A percentile compares a stretch with the other conserved stretches of the same genome.
These are phyloP conservation scores for Saccharomycopsis capsularis DNA, from an alignment of 805 yeast genomes.

Conservation along the genomic window DNA sequence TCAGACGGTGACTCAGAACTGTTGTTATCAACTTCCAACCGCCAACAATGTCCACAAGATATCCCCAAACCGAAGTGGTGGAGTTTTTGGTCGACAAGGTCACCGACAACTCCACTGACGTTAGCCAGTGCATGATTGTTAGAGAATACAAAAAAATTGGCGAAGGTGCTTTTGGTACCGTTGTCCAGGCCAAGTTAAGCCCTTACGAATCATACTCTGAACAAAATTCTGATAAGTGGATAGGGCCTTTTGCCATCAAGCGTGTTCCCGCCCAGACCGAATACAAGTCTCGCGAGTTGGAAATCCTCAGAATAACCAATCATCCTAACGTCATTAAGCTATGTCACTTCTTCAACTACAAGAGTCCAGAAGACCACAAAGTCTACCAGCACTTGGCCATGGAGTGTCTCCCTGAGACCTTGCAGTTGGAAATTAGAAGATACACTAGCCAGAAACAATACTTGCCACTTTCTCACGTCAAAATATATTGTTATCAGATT, in stretches of 20 bases:
- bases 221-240: slow-evolving; percentile 36
- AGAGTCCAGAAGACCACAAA: slow-evolving; percentile 54
- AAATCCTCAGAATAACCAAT: slow-evolving; percentile 62
- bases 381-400: slow-evolving; percentile 75
- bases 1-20: too few relatives aligned
- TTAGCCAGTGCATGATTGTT: slow-evolving; percentile 54
- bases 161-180: slow-evolving; percentile 84
- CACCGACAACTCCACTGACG: slow-evolving; percentile 49
- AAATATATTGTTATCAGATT: slow-evolving; percentile 70
- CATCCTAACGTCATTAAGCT: slow-evolving; percentile 75
- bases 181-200: slow-evolving; percentile 59
- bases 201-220: slow-evolving; percentile 29
- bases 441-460: slow-evolving; percentile 51
- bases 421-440: slow-evolving; percentile 68
- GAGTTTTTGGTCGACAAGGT: slow-evolving; percentile 41
- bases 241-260: slow-evolving; percentile 80
- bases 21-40: too few relatives aligned
- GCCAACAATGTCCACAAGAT: too few relatives aligned
- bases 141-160: slow-evolving; percentile 71
- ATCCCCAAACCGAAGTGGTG: too few relatives aligned
- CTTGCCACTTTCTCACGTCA: slow-evolving; percentile 66
- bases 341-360: slow-evolving; percentile 64
- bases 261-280: slow-evolving; percentile 85
- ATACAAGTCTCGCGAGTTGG: slow-evolving; percentile 75
- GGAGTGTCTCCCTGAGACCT: slow-evolving; percentile 81